Evolutionary conservation across 2,329 filamentous ascomycete species (phyloP).

Genomic region (Ascocoryne sarcoides): DNA sequence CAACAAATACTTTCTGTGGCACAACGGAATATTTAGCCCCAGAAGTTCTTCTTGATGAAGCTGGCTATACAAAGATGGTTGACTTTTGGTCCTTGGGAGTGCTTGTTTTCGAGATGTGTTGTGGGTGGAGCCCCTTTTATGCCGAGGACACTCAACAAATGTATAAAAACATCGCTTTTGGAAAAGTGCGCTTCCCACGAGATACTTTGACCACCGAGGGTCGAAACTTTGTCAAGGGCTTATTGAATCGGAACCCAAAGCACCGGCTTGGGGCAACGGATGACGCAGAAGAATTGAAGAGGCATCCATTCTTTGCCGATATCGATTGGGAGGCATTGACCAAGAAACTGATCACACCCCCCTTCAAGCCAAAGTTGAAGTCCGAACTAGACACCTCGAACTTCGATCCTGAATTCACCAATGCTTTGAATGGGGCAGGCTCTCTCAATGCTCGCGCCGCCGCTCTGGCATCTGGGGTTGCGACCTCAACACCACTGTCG

Average conservation of each 20-base stretch:
- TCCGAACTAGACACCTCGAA: constrained; percentile 95
- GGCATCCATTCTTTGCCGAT: constrained; percentile 88
- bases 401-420: constrained; percentile 98
- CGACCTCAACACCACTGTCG: constrained; percentile 83
- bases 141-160: constrained; percentile 99
- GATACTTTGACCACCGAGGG: constrained; percentile 93
- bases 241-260: constrained; percentile 94
- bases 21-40: constrained; percentile 97
- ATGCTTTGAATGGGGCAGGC: constrained; percentile 75
- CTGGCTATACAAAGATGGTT: constrained; percentile 99
- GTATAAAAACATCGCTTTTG: constrained; percentile 99
- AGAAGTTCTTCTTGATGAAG: constrained; percentile 89
- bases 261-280: constrained; percentile 85
- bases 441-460: constrained; percentile 89
- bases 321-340: constrained; percentile 84
- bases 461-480: constrained; percentile 74
- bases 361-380: constrained; percentile 96
- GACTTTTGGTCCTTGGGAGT: constrained; percentile 99
- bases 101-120: constrained; percentile 99
- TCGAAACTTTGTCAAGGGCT: constrained; percentile 93
- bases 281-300: constrained; percentile 90
- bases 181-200: constrained; percentile 91
- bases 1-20: constrained; percentile 97
- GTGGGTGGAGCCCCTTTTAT: constrained; percentile 98
- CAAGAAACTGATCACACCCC: constrained; percentile 88